Evolutionary conservation across 306 rosid species (phyloP), one percentile per base, ranked within the genome.

Genomic region (Dryas drummondii): DNA sequence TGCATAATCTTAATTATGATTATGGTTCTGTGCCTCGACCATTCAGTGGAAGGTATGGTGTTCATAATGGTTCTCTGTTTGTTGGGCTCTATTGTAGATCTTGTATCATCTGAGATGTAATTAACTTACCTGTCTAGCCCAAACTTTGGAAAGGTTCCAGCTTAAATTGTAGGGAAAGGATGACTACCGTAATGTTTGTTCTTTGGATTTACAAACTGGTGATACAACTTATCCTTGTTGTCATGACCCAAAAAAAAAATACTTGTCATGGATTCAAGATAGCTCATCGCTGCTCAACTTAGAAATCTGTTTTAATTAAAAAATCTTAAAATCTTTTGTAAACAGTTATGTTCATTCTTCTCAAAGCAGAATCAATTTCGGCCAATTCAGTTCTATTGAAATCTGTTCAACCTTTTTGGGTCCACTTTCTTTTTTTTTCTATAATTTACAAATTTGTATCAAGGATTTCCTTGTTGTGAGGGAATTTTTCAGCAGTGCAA

Each of bases 11-110:
- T 77, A 69, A 73, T 61, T 75, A 70, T 76, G 66, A 80, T 54
- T 73, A 63, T 80, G 68, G 85, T 79, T 73, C 59, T 67, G 76
- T 82, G 76, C 77, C 62, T 84, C 82, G 44, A 77, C 67, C 74
- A 66, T 77, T 74, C 65, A 44, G 69, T 59, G 70, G 79, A 81
- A 86, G 89, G 89, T 80, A 79, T 79, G 85, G 60, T 80, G 52
- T 76, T 83, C 79, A 73, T 55, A 78, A 70, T 79, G 40, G 9
- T 72, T 52, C 46, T 64, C 27, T 70, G 53, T 73, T 26, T 67
- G 45, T 76, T 60, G 58, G 82, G 62, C 56, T 45, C 49, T 42
- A 59, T 54, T 56, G 49, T 72, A 72, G 73, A 64, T 70, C 51
- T 76, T 56, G 45, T 68, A 52, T 65, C 27, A n/a, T 82, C 63